Base-by-base conservation (phyloP, 345 rosid species). In the Gossypioides kirkii region DNA sequence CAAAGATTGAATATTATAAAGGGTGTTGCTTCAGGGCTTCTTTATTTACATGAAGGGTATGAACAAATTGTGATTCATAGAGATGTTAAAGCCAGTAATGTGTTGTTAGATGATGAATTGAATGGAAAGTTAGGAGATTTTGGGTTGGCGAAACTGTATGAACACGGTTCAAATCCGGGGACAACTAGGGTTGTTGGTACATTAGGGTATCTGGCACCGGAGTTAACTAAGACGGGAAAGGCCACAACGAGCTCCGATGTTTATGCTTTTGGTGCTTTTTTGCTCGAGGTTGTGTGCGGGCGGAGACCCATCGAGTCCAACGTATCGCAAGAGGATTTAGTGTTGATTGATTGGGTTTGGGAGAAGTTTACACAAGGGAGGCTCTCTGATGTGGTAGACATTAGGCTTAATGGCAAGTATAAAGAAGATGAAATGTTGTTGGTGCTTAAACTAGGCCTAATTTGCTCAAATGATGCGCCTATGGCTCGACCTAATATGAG, bases 131-230 rank as follows among this genome's bases (percentile, higher is more conserved):
- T 94, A 2, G 96, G 98, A 5, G 98, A 90, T 82, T 94, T 94
- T 28, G 97, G 98, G 16, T 86, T 94, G 9, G 94, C 98, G 6
- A 83, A 89, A 81, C 65, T 94, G 79, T 89, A 89, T 4, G 96
- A 88, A 70, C 96, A 87, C 22, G 96, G 94, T 14, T 79, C 91
- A 13, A 87, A 89, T 73, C 97, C 97, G 22, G 79, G 83, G 53
- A 91, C 97, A 10, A 94, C 96, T 0, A 85, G 87, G 12, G 96
- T 94, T 2, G 97, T 91, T 8, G 97, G 98, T 67, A 94, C 98
- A 11, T 75, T 94, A 73, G 98, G 98, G 0, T 94, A 94, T 81
- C 69, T 94, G 56, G 97, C 98, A 20, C 98, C 98, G 2, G 98
- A 94, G 73, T 80, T 87, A 2, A 83, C 96, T 12, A 74, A 87